Evolutionary conservation across 192 early-diverging fungal species (phyloP).

Genomic region (Backusella psychrophila): DNA sequence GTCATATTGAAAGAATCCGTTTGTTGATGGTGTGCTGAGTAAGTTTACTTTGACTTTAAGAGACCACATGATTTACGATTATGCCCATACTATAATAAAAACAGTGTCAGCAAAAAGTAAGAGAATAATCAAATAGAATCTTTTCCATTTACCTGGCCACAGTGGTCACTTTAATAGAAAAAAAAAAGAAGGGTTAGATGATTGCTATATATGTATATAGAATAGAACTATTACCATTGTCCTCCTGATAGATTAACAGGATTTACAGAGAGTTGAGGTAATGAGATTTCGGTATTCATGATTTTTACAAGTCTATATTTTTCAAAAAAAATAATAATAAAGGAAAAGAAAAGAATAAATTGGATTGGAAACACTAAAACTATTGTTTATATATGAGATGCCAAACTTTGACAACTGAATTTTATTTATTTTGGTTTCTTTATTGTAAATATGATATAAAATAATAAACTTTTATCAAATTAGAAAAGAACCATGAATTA

Average conservation of each 20-base stretch:
- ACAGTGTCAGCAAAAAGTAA: background rate
- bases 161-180: background rate
- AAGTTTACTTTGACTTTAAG: background rate
- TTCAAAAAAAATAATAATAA: background rate
- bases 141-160: conserved; percentile 2
- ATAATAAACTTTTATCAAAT: background rate
- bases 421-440: background rate
- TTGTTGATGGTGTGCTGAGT: background rate
- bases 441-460: background rate
- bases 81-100: conserved; percentile 2
- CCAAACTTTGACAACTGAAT: background rate
- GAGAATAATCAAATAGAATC: background rate
- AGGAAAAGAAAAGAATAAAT: background rate
- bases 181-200: background rate
- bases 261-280: background rate
- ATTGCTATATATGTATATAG: background rate
- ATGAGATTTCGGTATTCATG: background rate
- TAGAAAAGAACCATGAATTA: background rate
- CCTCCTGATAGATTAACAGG: conserved; percentile 7
- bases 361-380: background rate
- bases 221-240: background rate
- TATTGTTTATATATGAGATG: background rate
- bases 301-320: background rate
- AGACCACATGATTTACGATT: background rate
- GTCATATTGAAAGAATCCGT: background rate